Evolutionary conservation across 805 yeast genomes (phyloP).

Genomic region (Cyberlindnera mycetangii): DNA sequence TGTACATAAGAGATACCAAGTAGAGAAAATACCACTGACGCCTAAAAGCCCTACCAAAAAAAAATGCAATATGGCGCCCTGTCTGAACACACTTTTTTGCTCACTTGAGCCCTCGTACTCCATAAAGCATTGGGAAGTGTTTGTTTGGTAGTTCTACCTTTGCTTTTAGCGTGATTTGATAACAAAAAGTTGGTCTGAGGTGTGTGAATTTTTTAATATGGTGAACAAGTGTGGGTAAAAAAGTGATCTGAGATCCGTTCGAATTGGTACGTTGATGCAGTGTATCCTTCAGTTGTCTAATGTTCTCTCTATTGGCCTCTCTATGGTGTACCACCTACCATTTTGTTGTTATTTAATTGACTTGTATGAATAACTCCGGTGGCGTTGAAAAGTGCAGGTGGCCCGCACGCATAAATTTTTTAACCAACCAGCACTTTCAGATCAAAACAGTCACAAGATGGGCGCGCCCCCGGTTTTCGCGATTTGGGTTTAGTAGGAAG

Average conservation of each 20-base stretch:
- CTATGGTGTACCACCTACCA: constrained; percentile 14
- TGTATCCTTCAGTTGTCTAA: not conserved
- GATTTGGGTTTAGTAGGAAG: too few relatives aligned
- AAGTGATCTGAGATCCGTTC: not conserved
- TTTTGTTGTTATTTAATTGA: constrained; percentile 14
- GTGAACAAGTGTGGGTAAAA: not conserved
- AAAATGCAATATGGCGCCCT: constrained; percentile 17
- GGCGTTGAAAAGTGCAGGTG: constrained; percentile 17
- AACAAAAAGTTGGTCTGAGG: not conserved
- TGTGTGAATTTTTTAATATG: not conserved
- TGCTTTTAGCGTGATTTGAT: constrained; percentile 6
- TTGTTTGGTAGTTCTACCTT: constrained; percentile 11
- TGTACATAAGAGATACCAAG: not conserved
- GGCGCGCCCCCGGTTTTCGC: too few relatives aligned
- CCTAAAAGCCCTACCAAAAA: constrained; percentile 2
- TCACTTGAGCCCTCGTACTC: constrained; percentile 10
- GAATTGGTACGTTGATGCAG: not conserved
- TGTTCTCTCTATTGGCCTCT: constrained; percentile 1
- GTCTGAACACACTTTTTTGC: constrained; percentile 11
- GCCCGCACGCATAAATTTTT: constrained; percentile 14
- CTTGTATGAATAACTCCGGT: not conserved
- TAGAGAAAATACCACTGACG: not conserved
- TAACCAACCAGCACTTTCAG: not conserved
- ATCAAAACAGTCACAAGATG: constrained; percentile 14
- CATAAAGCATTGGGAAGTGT: constrained; percentile 1